phyloP scores from a whole-genome alignment of 179 eudicot genomes.

The Kewa caespitosa region DNA sequence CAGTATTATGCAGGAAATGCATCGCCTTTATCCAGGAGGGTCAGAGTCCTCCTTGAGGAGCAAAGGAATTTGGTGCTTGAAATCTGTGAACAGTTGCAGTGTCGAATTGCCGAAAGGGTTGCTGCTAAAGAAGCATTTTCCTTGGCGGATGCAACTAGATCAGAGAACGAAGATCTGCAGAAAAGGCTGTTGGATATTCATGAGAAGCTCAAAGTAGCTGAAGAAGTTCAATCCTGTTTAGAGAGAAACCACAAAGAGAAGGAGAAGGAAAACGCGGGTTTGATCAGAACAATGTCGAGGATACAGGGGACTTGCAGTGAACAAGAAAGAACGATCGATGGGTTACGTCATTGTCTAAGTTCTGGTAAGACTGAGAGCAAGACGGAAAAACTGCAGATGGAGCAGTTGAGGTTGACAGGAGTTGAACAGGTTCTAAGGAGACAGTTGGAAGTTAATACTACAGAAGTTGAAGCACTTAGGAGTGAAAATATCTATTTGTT shows the following conservation, averaged over 20 bases:
- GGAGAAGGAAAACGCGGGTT: constrained; percentile 57
- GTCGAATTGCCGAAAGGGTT: constrained; percentile 52
- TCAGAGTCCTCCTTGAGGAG: constrained; percentile 38
- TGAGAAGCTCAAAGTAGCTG: constrained; percentile 45
- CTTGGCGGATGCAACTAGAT: constrained; percentile 36
- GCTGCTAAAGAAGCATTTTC: constrained; percentile 37
- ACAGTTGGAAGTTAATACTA: constrained; percentile 56
- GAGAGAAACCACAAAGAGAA: constrained; percentile 54
- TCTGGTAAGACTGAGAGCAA: constrained; percentile 36
- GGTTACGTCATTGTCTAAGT: constrained; percentile 52
- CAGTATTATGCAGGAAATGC: constrained; percentile 32
- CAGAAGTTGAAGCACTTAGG: constrained; percentile 59
- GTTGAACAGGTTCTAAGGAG: constrained; percentile 71
- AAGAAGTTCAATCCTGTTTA: constrained; percentile 44
- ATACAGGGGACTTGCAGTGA: constrained; percentile 61
- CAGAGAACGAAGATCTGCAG: constrained; percentile 52
- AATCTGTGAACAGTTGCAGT: constrained; percentile 43
- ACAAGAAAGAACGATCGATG: constrained; percentile 74
- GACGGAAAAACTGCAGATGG: constrained; percentile 49
- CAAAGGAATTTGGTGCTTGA: constrained; percentile 45
- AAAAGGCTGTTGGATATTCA: constrained; percentile 39
- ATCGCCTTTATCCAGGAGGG: constrained; percentile 41
- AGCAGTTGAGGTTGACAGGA: constrained; percentile 63
- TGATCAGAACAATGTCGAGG: constrained; percentile 53
- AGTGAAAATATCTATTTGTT: constrained; percentile 65